phyloP scores from a whole-genome alignment of 2,329 filamentous ascomycete genomes.

The Pestalotiopsis sp. region DNA sequence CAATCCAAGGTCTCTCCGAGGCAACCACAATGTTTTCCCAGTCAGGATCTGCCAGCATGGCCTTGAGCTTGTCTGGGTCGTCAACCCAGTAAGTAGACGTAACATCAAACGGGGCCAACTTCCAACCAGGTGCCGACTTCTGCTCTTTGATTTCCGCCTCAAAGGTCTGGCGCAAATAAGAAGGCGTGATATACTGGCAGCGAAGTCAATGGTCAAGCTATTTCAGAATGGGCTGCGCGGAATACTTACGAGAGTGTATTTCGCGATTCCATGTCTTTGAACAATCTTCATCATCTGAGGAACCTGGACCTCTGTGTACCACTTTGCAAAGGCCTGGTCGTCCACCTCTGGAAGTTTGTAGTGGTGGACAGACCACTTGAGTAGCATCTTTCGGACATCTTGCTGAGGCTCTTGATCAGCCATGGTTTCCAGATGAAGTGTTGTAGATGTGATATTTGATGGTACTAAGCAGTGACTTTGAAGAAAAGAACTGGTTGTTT shows the following conservation, averaged over 20 bases:
- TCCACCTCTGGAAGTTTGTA: neutral
- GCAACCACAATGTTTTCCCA: slow-evolving; percentile 6
- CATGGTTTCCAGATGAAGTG: neutral
- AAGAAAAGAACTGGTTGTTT: too few species aligned
- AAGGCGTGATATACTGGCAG: slow-evolving; percentile 7
- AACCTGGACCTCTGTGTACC: slow-evolving; percentile 8
- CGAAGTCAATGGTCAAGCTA: neutral
- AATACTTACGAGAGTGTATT: neutral
- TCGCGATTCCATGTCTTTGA: slow-evolving; percentile 5
- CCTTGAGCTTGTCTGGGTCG: slow-evolving; percentile 10
- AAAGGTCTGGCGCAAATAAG: neutral
- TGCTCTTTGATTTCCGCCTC: neutral
- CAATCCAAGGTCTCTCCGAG: slow-evolving; percentile 11
- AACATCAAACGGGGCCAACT: slow-evolving; percentile 10
- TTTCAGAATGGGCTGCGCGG: neutral
- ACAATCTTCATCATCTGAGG: slow-evolving; percentile 8
- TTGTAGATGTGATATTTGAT: neutral
- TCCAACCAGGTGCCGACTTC: neutral
- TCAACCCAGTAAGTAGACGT: slow-evolving; percentile 12
- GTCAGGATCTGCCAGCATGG: slow-evolving; percentile 6
- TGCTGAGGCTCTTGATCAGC: neutral
- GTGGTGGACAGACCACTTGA: slow-evolving; percentile 11
- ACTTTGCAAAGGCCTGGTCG: slow-evolving; percentile 8
- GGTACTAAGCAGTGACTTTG: too few species aligned
- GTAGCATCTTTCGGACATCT: neutral